Evolutionary conservation across 78 protist genomes (phyloP).

Genomic region (Andalucia godoyi): DNA sequence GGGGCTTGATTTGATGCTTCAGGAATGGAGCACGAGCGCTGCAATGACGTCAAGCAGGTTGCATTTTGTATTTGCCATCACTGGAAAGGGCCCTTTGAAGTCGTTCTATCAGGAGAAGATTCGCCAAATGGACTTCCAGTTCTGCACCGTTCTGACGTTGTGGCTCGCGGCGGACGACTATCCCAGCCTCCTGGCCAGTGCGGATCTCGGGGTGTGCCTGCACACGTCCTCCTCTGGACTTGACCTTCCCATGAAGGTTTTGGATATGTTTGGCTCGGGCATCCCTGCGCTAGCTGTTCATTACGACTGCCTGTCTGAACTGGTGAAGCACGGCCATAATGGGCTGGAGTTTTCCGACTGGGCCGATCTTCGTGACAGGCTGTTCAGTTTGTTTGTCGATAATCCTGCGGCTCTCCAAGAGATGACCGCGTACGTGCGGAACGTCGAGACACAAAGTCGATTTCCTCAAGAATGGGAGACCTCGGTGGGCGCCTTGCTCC

Average conservation of each 20-base stretch:
- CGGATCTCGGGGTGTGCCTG: slow-evolving; percentile 78
- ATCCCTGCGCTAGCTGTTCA: slow-evolving; percentile 79
- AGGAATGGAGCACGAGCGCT: not conserved
- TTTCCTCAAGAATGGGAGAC: no score
- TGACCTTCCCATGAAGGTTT: slow-evolving; percentile 97
- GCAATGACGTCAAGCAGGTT: not conserved
- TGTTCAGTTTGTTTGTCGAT: no score
- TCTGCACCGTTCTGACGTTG: slow-evolving; percentile 26
- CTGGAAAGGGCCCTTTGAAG: slow-evolving; percentile 74
- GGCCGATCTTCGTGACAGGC: no score
- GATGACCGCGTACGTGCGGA: not conserved
- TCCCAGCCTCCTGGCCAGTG: slow-evolving; percentile 47
- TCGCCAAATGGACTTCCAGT: not conserved
- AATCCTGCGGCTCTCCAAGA: no score
- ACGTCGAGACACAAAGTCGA: no score
- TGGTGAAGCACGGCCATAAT: slow-evolving; percentile 30
- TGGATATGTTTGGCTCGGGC: slow-evolving; percentile 87
- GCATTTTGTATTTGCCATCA: slow-evolving; percentile 14
- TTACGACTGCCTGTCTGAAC: slow-evolving; percentile 32
- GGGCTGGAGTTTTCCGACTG: slow-evolving; percentile 51
- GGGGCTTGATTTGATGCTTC: slow-evolving; percentile 3
- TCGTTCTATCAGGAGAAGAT: slow-evolving; percentile 14
- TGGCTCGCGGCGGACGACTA: slow-evolving; percentile 56
- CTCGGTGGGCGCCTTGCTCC: no score
- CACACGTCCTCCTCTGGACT: slow-evolving; percentile 80